Base-by-base conservation (phyloP, 202 grass and related monocot species). In the Eragrostis tef region DNA sequence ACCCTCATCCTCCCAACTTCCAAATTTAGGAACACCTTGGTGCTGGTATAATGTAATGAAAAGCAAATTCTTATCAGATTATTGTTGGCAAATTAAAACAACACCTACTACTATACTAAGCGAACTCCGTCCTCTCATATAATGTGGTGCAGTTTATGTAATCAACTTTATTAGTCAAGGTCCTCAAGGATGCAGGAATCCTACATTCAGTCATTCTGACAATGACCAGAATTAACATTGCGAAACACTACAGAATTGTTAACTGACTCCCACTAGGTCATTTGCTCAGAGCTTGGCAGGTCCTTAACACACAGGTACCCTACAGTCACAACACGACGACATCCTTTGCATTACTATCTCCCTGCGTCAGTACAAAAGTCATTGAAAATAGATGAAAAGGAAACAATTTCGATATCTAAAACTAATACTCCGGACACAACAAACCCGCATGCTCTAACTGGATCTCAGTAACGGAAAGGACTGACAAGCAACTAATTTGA, bases 21-120 rank as follows among this genome's bases (percentile, higher is more conserved):
- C 90, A 77, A 98, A 90, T 87, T 98, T 93, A 15, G 92, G 92
- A 80, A 95, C 85, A 52, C 75, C 87, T 50, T 85, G 52, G 82
- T 90, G 77, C 82, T 90, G 89, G 61, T 79, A 41, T 2, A 83
- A 19, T 53, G 45, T 75, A 79, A 20, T 83, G 70, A 64, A 14
- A 58, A 60, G 24, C 26, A 74, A 2, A 54, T 68, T 85, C 4
- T 66, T 75, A 81, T 73, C 29, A 73, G 47, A 46, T 44, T 51
- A 22, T 1, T 42, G 1, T 15, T 29, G 3, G 59, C 3, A 39
- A 36, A 89, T 25, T 73, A 58, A 53, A 41, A 2, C 20, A 78
- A 36, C 50, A 26, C 46, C 2, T 7, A 45, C 6, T 51, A 42
- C 24, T 45, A 60, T 73, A 83, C 31, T 71, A 83, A 49, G 44